phyloP scores from a whole-genome alignment of 257 asterid species.

The Solanum verrucosum region DNA sequence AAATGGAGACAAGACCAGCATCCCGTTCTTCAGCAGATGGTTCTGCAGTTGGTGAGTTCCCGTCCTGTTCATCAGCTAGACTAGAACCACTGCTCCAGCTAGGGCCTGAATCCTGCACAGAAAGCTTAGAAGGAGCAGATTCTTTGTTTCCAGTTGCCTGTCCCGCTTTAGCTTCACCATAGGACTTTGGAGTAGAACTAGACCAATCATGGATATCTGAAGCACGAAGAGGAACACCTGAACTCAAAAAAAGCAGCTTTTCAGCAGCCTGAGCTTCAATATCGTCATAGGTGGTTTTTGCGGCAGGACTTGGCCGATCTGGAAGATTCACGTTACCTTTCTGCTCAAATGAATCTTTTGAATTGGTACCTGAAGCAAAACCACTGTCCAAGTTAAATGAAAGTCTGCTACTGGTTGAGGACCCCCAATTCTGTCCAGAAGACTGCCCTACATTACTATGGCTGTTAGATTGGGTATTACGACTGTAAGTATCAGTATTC shows the following conservation, averaged over 20 bases:
- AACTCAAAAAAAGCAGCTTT: slow-evolving; percentile 12
- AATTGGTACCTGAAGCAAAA: slow-evolving; percentile 11
- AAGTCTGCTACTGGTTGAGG: slow-evolving; percentile 6
- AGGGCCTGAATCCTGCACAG: slow-evolving; percentile 36
- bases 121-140: slow-evolving; percentile 22
- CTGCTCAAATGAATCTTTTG: slow-evolving; percentile 16
- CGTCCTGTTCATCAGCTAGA: slow-evolving; percentile 26
- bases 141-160: slow-evolving; percentile 33
- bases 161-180: slow-evolving; percentile 25
- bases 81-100: slow-evolving; percentile 35
- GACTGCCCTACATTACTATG: slow-evolving; percentile 18
- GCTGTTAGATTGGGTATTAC: slow-evolving; percentile 15
- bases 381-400: slow-evolving; percentile 12
- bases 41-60: slow-evolving; percentile 18
- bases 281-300: slow-evolving; percentile 10
- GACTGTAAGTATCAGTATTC: slow-evolving; percentile 6
- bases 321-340: slow-evolving; percentile 8
- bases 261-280: slow-evolving; percentile 21
- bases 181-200: slow-evolving; percentile 28
- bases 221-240: slow-evolving; percentile 13
- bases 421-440: slow-evolving; percentile 29
- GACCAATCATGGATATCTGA: slow-evolving; percentile 13
- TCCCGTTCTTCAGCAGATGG: slow-evolving; percentile 47
- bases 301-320: slow-evolving; percentile 19
- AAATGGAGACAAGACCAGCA: slow-evolving; percentile 20